Evolutionary conservation across 805 yeast genomes (phyloP).

Genomic region (Saccharomyces cerevisiae): DNA sequence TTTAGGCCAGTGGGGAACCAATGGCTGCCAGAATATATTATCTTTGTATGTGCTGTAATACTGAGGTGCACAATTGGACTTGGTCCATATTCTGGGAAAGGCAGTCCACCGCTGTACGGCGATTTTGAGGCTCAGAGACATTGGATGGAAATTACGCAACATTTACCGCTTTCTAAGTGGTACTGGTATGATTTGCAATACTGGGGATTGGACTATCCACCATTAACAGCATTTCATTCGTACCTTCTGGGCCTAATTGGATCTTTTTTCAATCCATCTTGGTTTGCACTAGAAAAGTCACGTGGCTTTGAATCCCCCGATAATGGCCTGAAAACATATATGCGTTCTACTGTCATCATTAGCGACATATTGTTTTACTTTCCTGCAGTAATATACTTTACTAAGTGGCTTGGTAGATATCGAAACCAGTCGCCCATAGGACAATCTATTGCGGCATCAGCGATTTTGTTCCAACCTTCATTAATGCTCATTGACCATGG

Average conservation of each 20-base stretch:
- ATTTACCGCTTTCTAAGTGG: constrained; percentile 71
- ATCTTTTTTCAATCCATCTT: constrained; percentile 45
- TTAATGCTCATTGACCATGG: constrained; percentile 88
- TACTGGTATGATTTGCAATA: constrained; percentile 81
- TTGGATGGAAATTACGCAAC: constrained; percentile 88
- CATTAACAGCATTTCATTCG: constrained; percentile 90
- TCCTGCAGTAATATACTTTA: constrained; percentile 70
- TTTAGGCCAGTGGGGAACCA: constrained; percentile 77
- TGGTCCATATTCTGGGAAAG: constrained; percentile 76
- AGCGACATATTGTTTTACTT: constrained; percentile 69
- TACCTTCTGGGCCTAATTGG: constrained; percentile 74
- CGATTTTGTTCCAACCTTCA: constrained; percentile 79
- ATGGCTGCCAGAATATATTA: constrained; percentile 81
- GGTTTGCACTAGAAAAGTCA: constrained; percentile 71
- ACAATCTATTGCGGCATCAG: constrained; percentile 66
- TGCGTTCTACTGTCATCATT: constrained; percentile 71
- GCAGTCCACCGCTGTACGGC: constrained; percentile 73
- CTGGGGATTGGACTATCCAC: constrained; percentile 98
- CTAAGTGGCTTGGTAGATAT: constrained; percentile 61
- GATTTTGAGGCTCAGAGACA: constrained; percentile 98
- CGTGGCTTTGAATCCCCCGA: constrained; percentile 65
- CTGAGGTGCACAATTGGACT: constrained; percentile 79
- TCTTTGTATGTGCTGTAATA: constrained; percentile 63
- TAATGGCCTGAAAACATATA: constrained; percentile 55
- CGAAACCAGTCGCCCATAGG: constrained; percentile 56